Evolutionary conservation across 2,329 filamentous ascomycete genomes (phyloP).

Genomic region (Monosporascus cannonballus): DNA sequence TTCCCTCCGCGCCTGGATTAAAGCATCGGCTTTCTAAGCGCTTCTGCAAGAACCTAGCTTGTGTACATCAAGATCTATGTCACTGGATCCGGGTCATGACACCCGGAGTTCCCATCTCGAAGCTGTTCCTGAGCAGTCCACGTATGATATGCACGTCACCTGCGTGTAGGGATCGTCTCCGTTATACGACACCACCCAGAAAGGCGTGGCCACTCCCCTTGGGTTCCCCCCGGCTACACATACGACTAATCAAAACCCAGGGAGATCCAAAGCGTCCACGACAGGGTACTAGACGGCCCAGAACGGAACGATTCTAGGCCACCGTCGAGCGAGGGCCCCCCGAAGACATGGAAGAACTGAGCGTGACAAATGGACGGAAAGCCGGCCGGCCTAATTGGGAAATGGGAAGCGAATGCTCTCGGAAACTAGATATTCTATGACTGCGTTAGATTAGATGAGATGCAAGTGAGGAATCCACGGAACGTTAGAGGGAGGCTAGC

Average conservation of each 20-base stretch:
- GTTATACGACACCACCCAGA: conserved; percentile 8
- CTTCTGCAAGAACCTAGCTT: conserved; percentile 3
- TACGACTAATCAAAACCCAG: conserved; percentile 3
- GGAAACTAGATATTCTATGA: conserved; percentile 18
- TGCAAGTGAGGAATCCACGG: conserved; percentile 16
- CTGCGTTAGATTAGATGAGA: conserved; percentile 16
- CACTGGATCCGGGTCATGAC: conserved; percentile 2
- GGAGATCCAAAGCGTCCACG: conserved; percentile 8
- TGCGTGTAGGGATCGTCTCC: conserved; percentile 5
- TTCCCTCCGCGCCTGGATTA: not conserved
- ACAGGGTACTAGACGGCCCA: conserved; percentile 8
- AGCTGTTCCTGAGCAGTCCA: conserved; percentile 5
- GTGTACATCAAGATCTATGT: conserved; percentile 1
- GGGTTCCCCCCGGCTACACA: conserved; percentile 1
- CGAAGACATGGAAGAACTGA: conserved; percentile 8
- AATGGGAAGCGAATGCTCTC: conserved; percentile 36
- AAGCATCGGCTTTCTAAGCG: conserved; percentile 15
- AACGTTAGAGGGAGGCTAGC: conserved; percentile 10
- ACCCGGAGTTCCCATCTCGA: not conserved
- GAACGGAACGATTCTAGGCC: conserved; percentile 3
- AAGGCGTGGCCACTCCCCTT: conserved; percentile 2
- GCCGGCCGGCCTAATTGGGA: conserved; percentile 25
- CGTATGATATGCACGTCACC: conserved; percentile 11
- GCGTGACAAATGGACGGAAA: conserved; percentile 16
- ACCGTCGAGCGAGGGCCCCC: conserved; percentile 1